A percentile compares a stretch with the other conserved stretches of the same genome.
Evolutionary conservation across 768 basidiomycete genomes (phyloP).

Genomic region (Amanita rimosa): DNA sequence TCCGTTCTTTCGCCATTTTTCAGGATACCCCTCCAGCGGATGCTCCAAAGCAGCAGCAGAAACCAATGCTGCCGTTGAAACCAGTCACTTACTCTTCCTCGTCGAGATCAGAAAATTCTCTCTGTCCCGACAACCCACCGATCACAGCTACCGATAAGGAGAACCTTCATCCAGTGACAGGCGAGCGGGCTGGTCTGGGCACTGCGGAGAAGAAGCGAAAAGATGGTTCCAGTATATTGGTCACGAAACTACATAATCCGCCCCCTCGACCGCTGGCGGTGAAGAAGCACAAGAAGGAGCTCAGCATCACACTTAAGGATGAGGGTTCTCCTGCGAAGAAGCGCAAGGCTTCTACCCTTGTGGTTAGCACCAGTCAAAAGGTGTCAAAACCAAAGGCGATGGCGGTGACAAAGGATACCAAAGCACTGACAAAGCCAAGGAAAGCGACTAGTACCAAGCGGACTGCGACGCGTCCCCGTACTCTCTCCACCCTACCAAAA

Average conservation of each 20-base stretch:
- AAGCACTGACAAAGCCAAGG: conserved; percentile 17
- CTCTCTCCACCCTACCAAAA: conserved; percentile 49
- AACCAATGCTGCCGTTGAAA: conserved; percentile 14
- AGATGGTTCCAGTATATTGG: conserved; percentile 33
- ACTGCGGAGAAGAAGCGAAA: conserved; percentile 51
- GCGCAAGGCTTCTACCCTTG: conserved; percentile 36
- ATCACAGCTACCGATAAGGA: conserved; percentile 52
- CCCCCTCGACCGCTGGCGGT: conserved; percentile 15
- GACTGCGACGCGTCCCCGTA: conserved; percentile 19
- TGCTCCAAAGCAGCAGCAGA: conserved; percentile 18
- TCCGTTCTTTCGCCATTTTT: conserved; percentile 45
- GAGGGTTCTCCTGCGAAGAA: conserved; percentile 45
- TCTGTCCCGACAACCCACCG: conserved; percentile 16
- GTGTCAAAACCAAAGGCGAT: background rate
- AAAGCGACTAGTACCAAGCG: conserved; percentile 26
- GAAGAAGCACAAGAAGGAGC: conserved; percentile 36
- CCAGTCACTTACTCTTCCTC: conserved; percentile 19
- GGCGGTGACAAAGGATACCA: conserved; percentile 22
- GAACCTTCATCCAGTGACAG: conserved; percentile 68
- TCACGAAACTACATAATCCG: conserved; percentile 33
- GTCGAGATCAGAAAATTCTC: conserved; percentile 11
- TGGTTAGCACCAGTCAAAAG: conserved; percentile 1
- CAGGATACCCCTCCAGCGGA: conserved; percentile 37
- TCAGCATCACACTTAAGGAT: conserved; percentile 16
- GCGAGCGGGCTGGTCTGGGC: conserved; percentile 38